phyloP scores from a whole-genome alignment of 441 rosid species.

The Pelargonium myrrhifolium region DNA sequence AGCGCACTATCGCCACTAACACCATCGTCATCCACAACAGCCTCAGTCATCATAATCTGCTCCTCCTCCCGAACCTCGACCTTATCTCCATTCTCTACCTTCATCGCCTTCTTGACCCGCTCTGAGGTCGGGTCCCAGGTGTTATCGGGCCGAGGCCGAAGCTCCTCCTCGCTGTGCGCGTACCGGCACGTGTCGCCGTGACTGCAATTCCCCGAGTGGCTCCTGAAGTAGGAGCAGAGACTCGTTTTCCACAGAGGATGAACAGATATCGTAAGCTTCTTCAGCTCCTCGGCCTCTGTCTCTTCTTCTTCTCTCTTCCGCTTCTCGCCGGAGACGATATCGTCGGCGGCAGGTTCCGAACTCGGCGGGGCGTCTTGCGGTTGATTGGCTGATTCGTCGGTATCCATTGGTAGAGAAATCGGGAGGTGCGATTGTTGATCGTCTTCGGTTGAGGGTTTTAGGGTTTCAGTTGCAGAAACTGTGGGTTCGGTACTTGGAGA shows the following conservation, averaged over 20 bases:
- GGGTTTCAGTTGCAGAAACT: neutral
- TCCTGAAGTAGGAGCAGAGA: conserved; percentile 80
- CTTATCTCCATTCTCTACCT: conserved; percentile 26
- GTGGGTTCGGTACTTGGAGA: neutral
- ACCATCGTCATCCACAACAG: conserved; percentile 41
- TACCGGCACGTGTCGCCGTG: conserved; percentile 69
- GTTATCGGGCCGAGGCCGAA: conserved; percentile 63
- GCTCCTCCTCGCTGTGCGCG: conserved; percentile 87
- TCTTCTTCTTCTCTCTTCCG: conserved; percentile 55
- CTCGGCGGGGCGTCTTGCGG: neutral
- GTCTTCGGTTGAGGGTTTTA: neutral
- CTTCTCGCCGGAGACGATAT: conserved; percentile 34
- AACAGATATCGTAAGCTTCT: conserved; percentile 21
- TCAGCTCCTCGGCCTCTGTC: conserved; percentile 3
- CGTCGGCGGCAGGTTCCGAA: neutral
- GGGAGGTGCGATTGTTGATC: neutral
- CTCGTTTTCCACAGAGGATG: conserved; percentile 61
- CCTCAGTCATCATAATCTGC: conserved; percentile 56
- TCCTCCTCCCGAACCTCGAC: conserved; percentile 20
- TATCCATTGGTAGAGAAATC: neutral
- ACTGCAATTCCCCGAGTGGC: conserved; percentile 49
- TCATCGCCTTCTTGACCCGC: conserved; percentile 55
- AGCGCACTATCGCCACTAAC: conserved; percentile 35
- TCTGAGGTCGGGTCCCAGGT: conserved; percentile 95
- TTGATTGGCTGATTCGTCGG: neutral